phyloP scores from a whole-genome alignment of 805 yeast genomes.

The Ogataea trehalophila region DNA sequence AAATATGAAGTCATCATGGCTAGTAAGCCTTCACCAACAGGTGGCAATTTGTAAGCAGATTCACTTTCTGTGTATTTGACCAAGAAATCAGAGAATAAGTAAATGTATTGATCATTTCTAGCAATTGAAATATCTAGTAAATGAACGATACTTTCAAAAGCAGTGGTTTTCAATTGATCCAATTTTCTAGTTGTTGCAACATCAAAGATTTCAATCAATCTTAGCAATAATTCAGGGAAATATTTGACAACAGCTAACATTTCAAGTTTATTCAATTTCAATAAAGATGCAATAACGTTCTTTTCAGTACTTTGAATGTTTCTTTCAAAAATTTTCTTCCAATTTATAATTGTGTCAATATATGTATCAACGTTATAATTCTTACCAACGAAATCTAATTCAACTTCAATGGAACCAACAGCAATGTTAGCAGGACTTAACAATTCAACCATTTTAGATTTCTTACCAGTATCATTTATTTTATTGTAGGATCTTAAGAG shows the following conservation, averaged over 20 bases:
- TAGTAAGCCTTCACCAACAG: conserved; percentile 48
- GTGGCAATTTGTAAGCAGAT: conserved; percentile 32
- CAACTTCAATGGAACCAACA: conserved; percentile 42
- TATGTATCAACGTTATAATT: conserved; percentile 53
- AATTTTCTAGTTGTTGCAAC: conserved; percentile 17
- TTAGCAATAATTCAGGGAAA: conserved; percentile 51
- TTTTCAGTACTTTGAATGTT: conserved; percentile 35
- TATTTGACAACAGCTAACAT: conserved; percentile 49
- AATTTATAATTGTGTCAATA: conserved; percentile 49
- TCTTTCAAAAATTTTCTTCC: conserved; percentile 43
- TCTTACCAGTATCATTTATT: conserved; percentile 36
- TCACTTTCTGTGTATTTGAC: conserved; percentile 19
- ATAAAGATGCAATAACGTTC: conserved; percentile 43
- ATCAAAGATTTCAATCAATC: conserved; percentile 33
- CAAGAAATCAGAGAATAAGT: conserved; percentile 49
- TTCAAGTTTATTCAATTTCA: conserved; percentile 50
- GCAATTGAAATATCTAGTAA: conserved; percentile 60
- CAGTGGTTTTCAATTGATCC: conserved; percentile 26
- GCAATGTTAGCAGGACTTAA: conserved; percentile 36
- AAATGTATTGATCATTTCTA: conserved; percentile 58
- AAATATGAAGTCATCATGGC: conserved; percentile 43
- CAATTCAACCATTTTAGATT: conserved; percentile 41
- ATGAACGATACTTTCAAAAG: conserved; percentile 55
- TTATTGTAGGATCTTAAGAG: conserved; percentile 27
- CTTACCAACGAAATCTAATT: conserved; percentile 66